A percentile compares a stretch with the other conserved stretches of the same genome.
phyloP scores from a whole-genome alignment of 192 early-diverging fungal species.

The Mortierella claussenii region DNA sequence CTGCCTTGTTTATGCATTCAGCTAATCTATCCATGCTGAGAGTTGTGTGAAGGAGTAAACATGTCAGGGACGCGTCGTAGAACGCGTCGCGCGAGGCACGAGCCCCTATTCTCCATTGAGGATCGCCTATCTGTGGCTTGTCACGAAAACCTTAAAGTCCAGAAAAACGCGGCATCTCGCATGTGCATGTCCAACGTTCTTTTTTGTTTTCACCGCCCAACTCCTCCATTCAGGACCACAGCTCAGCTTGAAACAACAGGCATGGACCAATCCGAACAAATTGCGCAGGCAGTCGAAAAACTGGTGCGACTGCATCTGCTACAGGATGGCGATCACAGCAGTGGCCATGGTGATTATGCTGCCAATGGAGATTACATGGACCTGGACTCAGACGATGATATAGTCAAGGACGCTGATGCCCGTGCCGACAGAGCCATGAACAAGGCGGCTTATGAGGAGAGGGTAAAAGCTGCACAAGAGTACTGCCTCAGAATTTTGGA shows the following conservation, averaged over 20 bases:
- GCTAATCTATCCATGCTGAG: too few species aligned
- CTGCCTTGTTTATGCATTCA: too few species aligned
- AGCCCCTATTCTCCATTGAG: too few species aligned
- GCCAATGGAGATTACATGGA: conserved; percentile 15
- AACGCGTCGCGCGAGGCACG: too few species aligned
- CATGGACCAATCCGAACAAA: conserved; percentile 44
- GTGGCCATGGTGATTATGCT: too few species aligned
- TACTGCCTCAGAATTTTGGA: conserved; percentile 45
- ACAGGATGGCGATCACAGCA: conserved; percentile 4
- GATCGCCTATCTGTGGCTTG: too few species aligned
- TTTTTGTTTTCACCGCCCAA: too few species aligned
- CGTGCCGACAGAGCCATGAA: neutral
- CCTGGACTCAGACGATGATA: conserved; percentile 24
- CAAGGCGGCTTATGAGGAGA: conserved; percentile 11
- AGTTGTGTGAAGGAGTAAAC: too few species aligned
- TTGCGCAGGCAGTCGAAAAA: conserved; percentile 27
- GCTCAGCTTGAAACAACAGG: neutral
- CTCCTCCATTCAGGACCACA: neutral
- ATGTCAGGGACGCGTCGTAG: too few species aligned
- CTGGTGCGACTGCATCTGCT: conserved; percentile 23
- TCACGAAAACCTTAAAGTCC: too few species aligned
- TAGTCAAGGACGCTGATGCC: neutral
- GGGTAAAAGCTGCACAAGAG: conserved; percentile 32
- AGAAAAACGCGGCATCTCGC: too few species aligned
- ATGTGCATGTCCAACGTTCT: too few species aligned